Conservation (phyloP, 257 asterid genomes). For the Gardenia jasminoides region DNA sequence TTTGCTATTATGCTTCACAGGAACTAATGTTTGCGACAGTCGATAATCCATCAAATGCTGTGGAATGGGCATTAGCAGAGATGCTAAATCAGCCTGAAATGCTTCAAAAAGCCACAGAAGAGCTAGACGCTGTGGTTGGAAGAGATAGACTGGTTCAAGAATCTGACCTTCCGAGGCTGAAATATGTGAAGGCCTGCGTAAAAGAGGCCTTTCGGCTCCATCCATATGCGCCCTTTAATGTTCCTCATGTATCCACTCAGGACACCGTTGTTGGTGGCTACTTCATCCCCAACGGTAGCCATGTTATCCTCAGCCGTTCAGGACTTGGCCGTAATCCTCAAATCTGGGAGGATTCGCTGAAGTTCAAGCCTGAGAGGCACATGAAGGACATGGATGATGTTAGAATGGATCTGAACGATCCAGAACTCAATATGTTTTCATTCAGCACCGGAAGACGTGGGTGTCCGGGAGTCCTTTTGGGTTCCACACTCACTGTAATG, state of each 20-base stretch:
- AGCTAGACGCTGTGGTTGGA: conserved; percentile 10
- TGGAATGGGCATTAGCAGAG: conserved; percentile 18
- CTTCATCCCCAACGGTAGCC: conserved; percentile 12
- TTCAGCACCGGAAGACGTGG: conserved; percentile 15
- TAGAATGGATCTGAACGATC: not conserved
- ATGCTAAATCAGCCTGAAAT: conserved; percentile 13
- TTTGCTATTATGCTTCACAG: not conserved
- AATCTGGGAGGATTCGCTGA: not conserved
- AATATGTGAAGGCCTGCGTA: conserved; percentile 19
- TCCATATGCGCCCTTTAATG: conserved; percentile 14
- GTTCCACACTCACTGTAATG: not conserved
- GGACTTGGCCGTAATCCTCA: conserved; percentile 3
- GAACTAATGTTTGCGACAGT: conserved; percentile 1
- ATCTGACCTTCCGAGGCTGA: conserved; percentile 18
- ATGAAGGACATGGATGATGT: not conserved
- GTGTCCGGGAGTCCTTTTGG: not conserved
- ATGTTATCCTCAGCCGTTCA: not conserved
- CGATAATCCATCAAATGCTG: conserved; percentile 14
- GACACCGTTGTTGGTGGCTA: conserved; percentile 11
- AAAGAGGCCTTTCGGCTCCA: conserved; percentile 23
- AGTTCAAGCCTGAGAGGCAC: conserved; percentile 7
- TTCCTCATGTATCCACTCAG: conserved; percentile 12
- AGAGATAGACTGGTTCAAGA: conserved; percentile 19
- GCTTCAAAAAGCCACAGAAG: conserved; percentile 5
- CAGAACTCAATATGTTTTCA: not conserved